Base-by-base conservation (phyloP, 2,329 filamentous ascomycete species). In the Colletotrichum caudatum region DNA sequence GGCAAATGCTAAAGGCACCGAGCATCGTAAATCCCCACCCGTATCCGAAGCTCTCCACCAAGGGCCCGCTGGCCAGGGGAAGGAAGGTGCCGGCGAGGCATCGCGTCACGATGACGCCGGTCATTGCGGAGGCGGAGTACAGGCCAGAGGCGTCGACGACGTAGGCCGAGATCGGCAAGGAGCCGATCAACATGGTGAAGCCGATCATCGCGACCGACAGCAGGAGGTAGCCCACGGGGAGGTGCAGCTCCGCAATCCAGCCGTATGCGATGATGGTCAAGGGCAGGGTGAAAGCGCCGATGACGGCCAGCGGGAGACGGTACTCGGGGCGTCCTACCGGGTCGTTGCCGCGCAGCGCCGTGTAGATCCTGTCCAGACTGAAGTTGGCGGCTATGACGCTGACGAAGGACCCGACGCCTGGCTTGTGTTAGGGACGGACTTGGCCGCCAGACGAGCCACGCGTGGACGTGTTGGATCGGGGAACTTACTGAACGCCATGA, bases 41-140 rank as follows among this genome's bases (percentile, higher is more conserved):
- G 65, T 85, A 88, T 2, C 88, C 89, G 18, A 88, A 80, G 0
- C 66, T 69, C 9, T 83, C 81, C 0, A 85, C 81, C 54, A 90
- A 75, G 0, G 87, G 86, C 1, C 80, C 83, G 1, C 85, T 82
- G 0, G 82, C 78, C 56, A 91, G 79, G 0, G 89, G 89, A 39
- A 91, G 74, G 53, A 91, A 86, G 0, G 89, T 89, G 4, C 88
- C 85, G 78, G 85, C 83, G 0, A 91, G 78, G 70, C 87, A 89
- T 48, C 88, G 81, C 1, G 82, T 82, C 1, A 90, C 86, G 68
- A 90, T 88, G 6, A 89, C 76, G 0, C 85, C 87, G 0, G 88
- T 89, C 80, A 89, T 83, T 1, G 87, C 87, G 14, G 86, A 88
- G 0, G 88, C 88, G 1, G 87, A 85, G 74, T 87, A 89, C 7